Percentiles rank a stretch among this genome's conserved stretches.
phyloP scores from a whole-genome alignment of 2,329 filamentous ascomycete species.

The Hypoxylon sp. region DNA sequence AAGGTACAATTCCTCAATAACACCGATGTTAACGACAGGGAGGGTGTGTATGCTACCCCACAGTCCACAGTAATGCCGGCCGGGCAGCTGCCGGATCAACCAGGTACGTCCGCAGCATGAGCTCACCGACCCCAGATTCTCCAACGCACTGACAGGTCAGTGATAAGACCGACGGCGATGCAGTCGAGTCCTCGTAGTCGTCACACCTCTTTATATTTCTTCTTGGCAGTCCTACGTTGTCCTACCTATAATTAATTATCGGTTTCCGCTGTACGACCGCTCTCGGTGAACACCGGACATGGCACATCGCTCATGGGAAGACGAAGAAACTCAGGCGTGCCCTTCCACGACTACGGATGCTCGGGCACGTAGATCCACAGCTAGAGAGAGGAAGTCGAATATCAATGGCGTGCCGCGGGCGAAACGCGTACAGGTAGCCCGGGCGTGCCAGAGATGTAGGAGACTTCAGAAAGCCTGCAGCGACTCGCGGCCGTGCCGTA shows the following conservation, averaged over 20 bases:
- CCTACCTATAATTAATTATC: not conserved
- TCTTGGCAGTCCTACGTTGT: slow-evolving; percentile 5
- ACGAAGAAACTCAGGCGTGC: not conserved
- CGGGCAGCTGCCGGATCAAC: no score
- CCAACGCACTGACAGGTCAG: slow-evolving; percentile 3
- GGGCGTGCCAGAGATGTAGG: slow-evolving; percentile 55
- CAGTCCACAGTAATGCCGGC: slow-evolving; percentile 8
- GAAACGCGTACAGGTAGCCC: slow-evolving; percentile 53
- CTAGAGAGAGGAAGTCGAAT: slow-evolving; percentile 3
- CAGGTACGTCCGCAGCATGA: slow-evolving; percentile 5
- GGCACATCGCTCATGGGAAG: not conserved
- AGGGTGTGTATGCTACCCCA: slow-evolving; percentile 14
- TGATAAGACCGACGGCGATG: not conserved
- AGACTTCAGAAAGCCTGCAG: slow-evolving; percentile 54
- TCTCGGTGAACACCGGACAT: slow-evolving; percentile 8
- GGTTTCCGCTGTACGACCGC: not conserved
- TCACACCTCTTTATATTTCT: not conserved
- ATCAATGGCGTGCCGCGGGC: slow-evolving; percentile 18
- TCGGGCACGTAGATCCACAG: not conserved
- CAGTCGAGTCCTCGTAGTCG: not conserved
- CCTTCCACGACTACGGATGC: slow-evolving; percentile 1
- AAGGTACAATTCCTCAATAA: not conserved
- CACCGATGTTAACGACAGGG: slow-evolving; percentile 1
- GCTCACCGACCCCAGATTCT: slow-evolving; percentile 6
- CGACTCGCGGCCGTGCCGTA: slow-evolving; percentile 53